phyloP scores from a whole-genome alignment of 1,139 yeast genomes.

The Geotrichum histeridarum region DNA sequence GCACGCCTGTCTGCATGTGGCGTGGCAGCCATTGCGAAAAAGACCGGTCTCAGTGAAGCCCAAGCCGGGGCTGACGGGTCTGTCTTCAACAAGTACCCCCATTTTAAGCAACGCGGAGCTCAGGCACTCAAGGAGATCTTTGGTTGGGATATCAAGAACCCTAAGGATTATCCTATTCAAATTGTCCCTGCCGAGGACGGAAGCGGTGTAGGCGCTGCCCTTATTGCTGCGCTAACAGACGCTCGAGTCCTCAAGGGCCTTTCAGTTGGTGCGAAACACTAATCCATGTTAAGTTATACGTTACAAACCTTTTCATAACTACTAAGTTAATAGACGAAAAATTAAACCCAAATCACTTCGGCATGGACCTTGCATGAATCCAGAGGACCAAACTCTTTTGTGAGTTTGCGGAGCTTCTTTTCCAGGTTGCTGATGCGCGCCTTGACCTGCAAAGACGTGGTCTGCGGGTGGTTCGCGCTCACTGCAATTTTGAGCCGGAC shows the following conservation, averaged over 20 bases:
- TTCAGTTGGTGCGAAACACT: slow-evolving; percentile 59
- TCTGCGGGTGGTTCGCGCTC: slow-evolving; percentile 25
- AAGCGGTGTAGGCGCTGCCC: slow-evolving; percentile 96
- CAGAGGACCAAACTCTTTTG: slow-evolving; percentile 29
- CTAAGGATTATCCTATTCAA: slow-evolving; percentile 65
- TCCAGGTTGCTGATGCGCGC: slow-evolving; percentile 31
- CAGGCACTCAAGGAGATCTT: slow-evolving; percentile 84
- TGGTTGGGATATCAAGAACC: slow-evolving; percentile 57
- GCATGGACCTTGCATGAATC: slow-evolving; percentile 26
- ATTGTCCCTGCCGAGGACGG: slow-evolving; percentile 96
- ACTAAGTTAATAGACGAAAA: not conserved
- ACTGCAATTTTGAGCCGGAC: slow-evolving; percentile 30
- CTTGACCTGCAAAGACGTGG: slow-evolving; percentile 31
- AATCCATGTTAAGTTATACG: not conserved
- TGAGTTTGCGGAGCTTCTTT: slow-evolving; percentile 30
- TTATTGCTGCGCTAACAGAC: slow-evolving; percentile 90
- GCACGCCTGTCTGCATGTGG: slow-evolving; percentile 93
- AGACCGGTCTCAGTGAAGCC: slow-evolving; percentile 71
- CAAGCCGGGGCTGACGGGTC: slow-evolving; percentile 98
- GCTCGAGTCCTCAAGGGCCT: slow-evolving; percentile 64
- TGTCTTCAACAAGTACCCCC: slow-evolving; percentile 91
- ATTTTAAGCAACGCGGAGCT: slow-evolving; percentile 84
- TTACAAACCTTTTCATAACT: too few species aligned
- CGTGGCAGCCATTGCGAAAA: slow-evolving; percentile 87
- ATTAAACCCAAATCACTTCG: slow-evolving; percentile 25